These are phyloP conservation scores for Isoetes taiwanensis DNA, from an alignment of 75 land plant species.

Conservation along the genomic window DNA sequence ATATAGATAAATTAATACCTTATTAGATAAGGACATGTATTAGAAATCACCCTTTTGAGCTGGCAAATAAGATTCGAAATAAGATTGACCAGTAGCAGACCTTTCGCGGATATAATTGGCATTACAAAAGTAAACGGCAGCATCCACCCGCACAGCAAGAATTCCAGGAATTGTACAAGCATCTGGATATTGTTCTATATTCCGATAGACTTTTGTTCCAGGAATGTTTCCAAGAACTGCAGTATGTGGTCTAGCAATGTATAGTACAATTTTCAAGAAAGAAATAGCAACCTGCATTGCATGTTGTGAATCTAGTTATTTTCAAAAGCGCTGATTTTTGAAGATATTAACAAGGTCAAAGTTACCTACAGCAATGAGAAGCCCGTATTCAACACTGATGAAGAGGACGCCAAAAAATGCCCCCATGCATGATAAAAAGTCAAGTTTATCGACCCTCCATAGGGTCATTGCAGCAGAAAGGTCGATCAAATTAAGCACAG, in stretches of 20 bases:
- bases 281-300: constrained; percentile 42
- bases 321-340: neutral
- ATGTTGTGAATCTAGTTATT: too few relatives aligned
- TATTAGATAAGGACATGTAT: too few relatives aligned
- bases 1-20: too few relatives aligned
- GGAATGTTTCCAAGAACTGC: constrained; percentile 69
- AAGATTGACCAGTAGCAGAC: too few relatives aligned
- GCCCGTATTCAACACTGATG: constrained; percentile 58
- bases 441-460: constrained; percentile 78
- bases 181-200: constrained; percentile 68
- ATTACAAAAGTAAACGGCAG: constrained; percentile 43
- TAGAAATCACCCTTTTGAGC: too few relatives aligned
- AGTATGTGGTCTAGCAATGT: constrained; percentile 75
- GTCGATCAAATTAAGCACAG: constrained; percentile 65
- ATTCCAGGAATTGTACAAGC: constrained; percentile 55
- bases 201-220: constrained; percentile 60
- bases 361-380: constrained; percentile 61
- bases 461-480: constrained; percentile 38
- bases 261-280: constrained; percentile 59
- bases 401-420: constrained; percentile 91
- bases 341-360: neutral
- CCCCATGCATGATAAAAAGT: constrained; percentile 76
- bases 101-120: too few relatives aligned
- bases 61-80: too few relatives aligned
- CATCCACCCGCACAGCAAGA: constrained; percentile 68